Conservation (phyloP, 2,329 filamentous ascomycete genomes). For the Seiridium cupressi region DNA sequence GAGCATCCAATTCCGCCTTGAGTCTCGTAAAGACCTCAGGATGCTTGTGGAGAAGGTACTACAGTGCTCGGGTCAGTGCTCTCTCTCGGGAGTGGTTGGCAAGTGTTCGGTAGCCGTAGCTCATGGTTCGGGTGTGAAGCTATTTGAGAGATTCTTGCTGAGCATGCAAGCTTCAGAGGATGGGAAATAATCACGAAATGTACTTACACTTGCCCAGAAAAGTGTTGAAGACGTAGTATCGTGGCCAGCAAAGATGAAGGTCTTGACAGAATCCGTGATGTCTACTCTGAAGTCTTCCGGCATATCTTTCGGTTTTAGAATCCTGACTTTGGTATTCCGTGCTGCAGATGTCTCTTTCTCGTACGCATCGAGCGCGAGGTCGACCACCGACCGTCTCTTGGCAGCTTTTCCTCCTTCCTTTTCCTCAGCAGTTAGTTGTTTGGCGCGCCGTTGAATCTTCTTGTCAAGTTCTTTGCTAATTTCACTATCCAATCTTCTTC, state of each 20-base stretch:
- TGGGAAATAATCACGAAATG: too few species aligned
- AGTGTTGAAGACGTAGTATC: not conserved
- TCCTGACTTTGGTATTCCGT: not conserved
- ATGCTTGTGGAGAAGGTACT: not conserved
- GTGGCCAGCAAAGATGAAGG: conserved; percentile 4
- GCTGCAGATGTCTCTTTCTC: not conserved
- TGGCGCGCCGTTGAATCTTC: not conserved
- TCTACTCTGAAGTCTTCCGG: not conserved
- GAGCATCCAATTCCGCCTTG: not conserved
- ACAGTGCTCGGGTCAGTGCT: too few species aligned
- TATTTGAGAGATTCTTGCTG: too few species aligned
- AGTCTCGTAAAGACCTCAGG: not conserved
- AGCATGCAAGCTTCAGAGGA: not conserved
- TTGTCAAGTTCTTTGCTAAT: not conserved
- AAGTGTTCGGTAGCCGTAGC: too few species aligned
- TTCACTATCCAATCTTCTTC: not conserved
- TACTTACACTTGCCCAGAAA: not conserved
- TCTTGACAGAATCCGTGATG: conserved; percentile 4
- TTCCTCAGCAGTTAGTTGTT: not conserved
- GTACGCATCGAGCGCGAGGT: conserved; percentile 1
- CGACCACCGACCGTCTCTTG: conserved; percentile 4
- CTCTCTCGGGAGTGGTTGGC: too few species aligned
- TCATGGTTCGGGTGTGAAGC: too few species aligned
- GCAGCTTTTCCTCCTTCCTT: not conserved
- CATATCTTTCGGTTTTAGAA: not conserved